Evolutionary conservation across 305 asterid species (phyloP).

Genomic region (Vinca major): DNA sequence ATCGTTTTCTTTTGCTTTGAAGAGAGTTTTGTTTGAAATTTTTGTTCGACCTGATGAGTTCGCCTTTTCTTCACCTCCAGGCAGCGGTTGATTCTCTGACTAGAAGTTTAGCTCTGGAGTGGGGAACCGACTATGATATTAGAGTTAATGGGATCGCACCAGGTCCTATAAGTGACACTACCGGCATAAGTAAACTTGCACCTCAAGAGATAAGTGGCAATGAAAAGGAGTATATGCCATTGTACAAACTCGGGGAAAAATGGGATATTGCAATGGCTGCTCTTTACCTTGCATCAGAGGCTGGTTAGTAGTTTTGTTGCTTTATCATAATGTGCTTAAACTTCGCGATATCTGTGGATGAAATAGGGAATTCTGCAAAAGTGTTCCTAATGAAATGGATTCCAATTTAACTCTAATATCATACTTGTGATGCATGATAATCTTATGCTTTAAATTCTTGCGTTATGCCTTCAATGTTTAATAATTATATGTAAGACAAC

Average conservation of each 20-base stretch:
- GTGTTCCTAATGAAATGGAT: not conserved
- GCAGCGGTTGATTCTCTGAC: slow-evolving; percentile 87
- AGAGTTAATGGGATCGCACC: slow-evolving; percentile 96
- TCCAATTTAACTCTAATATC: not conserved
- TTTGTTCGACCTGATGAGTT: not conserved
- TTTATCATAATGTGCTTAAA: not conserved
- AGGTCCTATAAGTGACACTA: slow-evolving; percentile 80
- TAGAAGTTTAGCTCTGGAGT: slow-evolving; percentile 82
- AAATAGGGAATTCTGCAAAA: not conserved
- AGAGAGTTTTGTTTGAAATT: not conserved
- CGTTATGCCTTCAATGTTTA: not conserved
- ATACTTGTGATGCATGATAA: not conserved
- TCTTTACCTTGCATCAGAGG: slow-evolving; percentile 73
- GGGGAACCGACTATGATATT: slow-evolving; percentile 89
- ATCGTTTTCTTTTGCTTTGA: slow-evolving; percentile 7
- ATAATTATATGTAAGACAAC: not conserved
- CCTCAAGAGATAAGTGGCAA: slow-evolving; percentile 54
- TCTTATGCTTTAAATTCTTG: not conserved
- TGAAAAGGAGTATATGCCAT: slow-evolving; percentile 38
- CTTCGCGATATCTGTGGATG: not conserved
- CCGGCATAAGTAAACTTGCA: slow-evolving; percentile 71
- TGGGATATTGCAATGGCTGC: slow-evolving; percentile 99
- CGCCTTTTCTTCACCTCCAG: slow-evolving; percentile 29
- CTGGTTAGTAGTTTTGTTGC: slow-evolving; percentile 41
- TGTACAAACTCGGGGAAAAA: slow-evolving; percentile 69